These are phyloP conservation scores for Calvatia gigantea DNA, from an alignment of 768 basidiomycete species.

Conservation along the genomic window DNA sequence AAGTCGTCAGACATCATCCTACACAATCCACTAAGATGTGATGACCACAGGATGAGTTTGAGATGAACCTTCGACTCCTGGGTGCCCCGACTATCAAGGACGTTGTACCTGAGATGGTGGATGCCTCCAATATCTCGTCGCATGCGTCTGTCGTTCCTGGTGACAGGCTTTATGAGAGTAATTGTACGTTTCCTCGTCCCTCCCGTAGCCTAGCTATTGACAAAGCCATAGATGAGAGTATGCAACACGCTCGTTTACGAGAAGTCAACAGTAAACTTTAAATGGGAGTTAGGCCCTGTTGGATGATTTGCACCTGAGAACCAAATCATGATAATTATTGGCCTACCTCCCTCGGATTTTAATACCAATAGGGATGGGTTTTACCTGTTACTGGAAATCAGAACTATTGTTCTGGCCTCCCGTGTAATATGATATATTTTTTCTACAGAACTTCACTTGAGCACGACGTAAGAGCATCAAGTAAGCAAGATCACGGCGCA, in stretches of 20 bases:
- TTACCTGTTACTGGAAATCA: not conserved
- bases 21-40: not conserved
- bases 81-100: conserved; percentile 81
- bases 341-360: not conserved
- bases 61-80: conserved; percentile 94
- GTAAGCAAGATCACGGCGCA: too few species aligned
- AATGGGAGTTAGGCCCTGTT: not conserved
- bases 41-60: conserved; percentile 80
- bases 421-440: not conserved
- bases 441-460: not conserved
- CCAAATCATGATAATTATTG: not conserved
- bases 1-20: conserved; percentile 18
- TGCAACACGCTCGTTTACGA: conserved; percentile 30
- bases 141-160: conserved; percentile 68
- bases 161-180: conserved; percentile 73
- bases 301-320: not conserved
- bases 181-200: conserved; percentile 59
- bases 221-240: conserved; percentile 27
- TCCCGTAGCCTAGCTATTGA: conserved; percentile 29
- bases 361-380: not conserved
- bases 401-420: not conserved
- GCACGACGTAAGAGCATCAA: too few species aligned
- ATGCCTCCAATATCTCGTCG: conserved; percentile 62
- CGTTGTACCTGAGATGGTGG: conserved; percentile 86
- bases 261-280: conserved; percentile 27